Conservation (phyloP, 164 flowering plant species). For the Akebia trifoliata region DNA sequence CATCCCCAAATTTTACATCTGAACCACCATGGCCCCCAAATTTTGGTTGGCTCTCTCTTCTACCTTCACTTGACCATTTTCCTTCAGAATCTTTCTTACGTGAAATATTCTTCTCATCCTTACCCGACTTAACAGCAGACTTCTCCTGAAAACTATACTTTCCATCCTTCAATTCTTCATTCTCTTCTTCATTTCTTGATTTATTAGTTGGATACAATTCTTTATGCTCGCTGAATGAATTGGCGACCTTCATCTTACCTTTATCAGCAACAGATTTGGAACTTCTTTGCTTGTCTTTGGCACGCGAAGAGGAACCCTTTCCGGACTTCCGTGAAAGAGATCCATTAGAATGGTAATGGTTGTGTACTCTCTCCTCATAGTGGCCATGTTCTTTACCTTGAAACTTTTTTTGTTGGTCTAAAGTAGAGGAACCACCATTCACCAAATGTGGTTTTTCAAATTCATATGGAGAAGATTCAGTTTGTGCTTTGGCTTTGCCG, state of each 20-base stretch:
- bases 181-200: constrained; percentile 11
- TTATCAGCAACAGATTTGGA: constrained; percentile 31
- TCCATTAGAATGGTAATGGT: constrained; percentile 32
- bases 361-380: constrained; percentile 25
- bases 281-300: constrained; percentile 44
- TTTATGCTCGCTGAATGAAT: constrained; percentile 25
- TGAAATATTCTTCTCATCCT: constrained; percentile 28
- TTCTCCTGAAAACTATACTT: constrained; percentile 33
- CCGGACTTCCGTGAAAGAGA: constrained; percentile 40
- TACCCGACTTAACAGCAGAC: constrained; percentile 24
- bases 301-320: constrained; percentile 42
- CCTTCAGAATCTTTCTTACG: constrained; percentile 38
- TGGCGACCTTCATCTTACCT: constrained; percentile 32
- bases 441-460: constrained; percentile 18
- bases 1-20: constrained; percentile 36
- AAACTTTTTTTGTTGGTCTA: constrained; percentile 22
- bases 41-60: constrained; percentile 30
- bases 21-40: constrained; percentile 24
- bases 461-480: constrained; percentile 22
- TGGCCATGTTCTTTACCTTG: constrained; percentile 23
- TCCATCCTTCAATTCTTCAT: constrained; percentile 37
- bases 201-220: constrained; percentile 12
- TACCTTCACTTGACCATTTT: constrained; percentile 33
- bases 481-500: constrained; percentile 24
- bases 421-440: constrained; percentile 22